phyloP scores from a whole-genome alignment of 805 yeast genomes.

The Osmozyma mogii region DNA sequence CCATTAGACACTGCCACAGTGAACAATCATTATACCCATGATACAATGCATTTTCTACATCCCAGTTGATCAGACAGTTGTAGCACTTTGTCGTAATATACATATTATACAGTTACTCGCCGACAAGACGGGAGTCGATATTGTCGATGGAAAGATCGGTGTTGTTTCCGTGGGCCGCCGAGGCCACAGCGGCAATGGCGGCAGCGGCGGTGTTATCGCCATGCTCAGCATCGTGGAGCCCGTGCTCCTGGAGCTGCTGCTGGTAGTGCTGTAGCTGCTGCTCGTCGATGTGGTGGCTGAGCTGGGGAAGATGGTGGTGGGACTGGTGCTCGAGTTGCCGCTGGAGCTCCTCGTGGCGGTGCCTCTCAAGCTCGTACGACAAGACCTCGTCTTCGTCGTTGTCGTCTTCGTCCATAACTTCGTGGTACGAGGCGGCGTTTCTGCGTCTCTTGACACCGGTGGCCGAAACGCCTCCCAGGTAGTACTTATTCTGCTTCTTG shows the following conservation, averaged over 20 bases:
- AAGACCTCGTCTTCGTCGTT: slow-evolving; percentile 16
- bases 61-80: background rate
- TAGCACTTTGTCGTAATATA: background rate
- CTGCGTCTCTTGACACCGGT: slow-evolving; percentile 9
- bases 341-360: slow-evolving; percentile 15
- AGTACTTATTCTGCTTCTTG: slow-evolving; percentile 30
- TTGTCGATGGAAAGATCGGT: slow-evolving; percentile 35
- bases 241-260: slow-evolving; percentile 21
- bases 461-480: slow-evolving; percentile 7
- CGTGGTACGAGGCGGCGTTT: slow-evolving; percentile 11
- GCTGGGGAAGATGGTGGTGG: slow-evolving; percentile 7
- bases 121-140: slow-evolving; percentile 38
- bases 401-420: slow-evolving; percentile 15
- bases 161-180: slow-evolving; percentile 16
- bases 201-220: slow-evolving; percentile 28
- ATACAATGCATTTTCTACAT: too few relatives aligned
- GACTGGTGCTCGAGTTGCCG: slow-evolving; percentile 16
- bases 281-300: slow-evolving; percentile 17
- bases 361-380: slow-evolving; percentile 14
- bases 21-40: too few relatives aligned
- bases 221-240: slow-evolving; percentile 15
- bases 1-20: too few relatives aligned
- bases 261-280: slow-evolving; percentile 21
- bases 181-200: slow-evolving; percentile 24
- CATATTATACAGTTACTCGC: slow-evolving; percentile 25